phyloP scores from a whole-genome alignment of 768 basidiomycete species.

The Pleurotus citrinopileatus region DNA sequence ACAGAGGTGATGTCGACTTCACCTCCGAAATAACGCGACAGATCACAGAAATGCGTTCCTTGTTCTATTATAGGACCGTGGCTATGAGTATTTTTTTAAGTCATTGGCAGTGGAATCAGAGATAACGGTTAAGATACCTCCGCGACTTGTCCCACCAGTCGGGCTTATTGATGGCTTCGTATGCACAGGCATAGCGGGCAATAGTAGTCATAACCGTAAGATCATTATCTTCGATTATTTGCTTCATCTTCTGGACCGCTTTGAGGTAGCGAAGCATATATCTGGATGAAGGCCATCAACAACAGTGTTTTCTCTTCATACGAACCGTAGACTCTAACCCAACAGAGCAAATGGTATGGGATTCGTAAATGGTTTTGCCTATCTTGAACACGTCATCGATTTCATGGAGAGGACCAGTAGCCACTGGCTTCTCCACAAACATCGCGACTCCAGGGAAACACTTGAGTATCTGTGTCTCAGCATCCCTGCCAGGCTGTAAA shows the following conservation, averaged over 20 bases:
- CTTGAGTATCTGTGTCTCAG: conserved; percentile 84
- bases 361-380: conserved; percentile 65
- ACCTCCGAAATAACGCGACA: conserved; percentile 95
- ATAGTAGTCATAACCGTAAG: conserved; percentile 94
- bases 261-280: conserved; percentile 93
- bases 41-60: conserved; percentile 95
- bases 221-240: conserved; percentile 90
- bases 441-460: conserved; percentile 83
- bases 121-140: conserved; percentile 39
- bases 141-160: conserved; percentile 95
- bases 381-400: conserved; percentile 68
- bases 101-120: background rate
- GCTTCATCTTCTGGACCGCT: conserved; percentile 94
- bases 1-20: conserved; percentile 84
- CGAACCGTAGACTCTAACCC: conserved; percentile 56
- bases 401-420: conserved; percentile 73
- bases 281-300: conserved; percentile 30
- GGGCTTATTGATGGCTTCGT: conserved; percentile 71
- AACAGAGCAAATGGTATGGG: conserved; percentile 79
- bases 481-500: conserved; percentile 67
- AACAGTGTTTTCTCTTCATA: too few species aligned
- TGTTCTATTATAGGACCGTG: conserved; percentile 84
- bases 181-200: conserved; percentile 90
- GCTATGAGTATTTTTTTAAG: conserved; percentile 29
- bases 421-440: conserved; percentile 91